These are phyloP conservation scores for Wallacemonas sp. DNA, from an alignment of 208 protist genomes.

Conservation along the genomic window DNA sequence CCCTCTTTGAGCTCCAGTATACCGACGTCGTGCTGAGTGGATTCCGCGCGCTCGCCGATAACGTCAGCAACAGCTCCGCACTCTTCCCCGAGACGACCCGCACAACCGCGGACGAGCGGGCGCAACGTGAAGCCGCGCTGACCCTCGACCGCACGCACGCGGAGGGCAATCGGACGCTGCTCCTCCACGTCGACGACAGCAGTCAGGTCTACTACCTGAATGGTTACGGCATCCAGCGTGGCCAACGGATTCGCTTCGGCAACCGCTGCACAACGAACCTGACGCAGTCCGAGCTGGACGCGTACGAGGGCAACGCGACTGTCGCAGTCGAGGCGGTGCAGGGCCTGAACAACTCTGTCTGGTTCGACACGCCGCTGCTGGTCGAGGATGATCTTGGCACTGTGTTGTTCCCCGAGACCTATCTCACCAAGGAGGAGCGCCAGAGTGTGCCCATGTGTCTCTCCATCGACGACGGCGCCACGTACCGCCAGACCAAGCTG, in stretches of 20 bases:
- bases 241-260: conserved; percentile 64
- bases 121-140: conserved; percentile 4
- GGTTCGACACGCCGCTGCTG: conserved; percentile 48
- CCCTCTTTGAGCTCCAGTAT: conserved; percentile 65
- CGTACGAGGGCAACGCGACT: conserved; percentile 2
- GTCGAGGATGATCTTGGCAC: conserved; percentile 67
- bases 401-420: conserved; percentile 49
- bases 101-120: conserved; percentile 11
- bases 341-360: conserved; percentile 45
- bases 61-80: conserved; percentile 67
- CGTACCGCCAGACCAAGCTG: conserved; percentile 40
- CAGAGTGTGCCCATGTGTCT: conserved; percentile 41
- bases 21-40: conserved; percentile 43
- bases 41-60: conserved; percentile 53
- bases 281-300: neutral
- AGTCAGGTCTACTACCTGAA: conserved; percentile 70
- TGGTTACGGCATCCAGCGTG: conserved; percentile 71
- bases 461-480: conserved; percentile 46
- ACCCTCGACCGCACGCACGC: conserved; percentile 28
- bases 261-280: conserved; percentile 40
- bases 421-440: conserved; percentile 31
- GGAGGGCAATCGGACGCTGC: conserved; percentile 59
- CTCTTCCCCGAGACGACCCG: conserved; percentile 33
- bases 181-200: conserved; percentile 48
- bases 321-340: conserved; percentile 22